Conservation (phyloP, 2,329 filamentous ascomycete species). For the Aureobasidium sp. region DNA sequence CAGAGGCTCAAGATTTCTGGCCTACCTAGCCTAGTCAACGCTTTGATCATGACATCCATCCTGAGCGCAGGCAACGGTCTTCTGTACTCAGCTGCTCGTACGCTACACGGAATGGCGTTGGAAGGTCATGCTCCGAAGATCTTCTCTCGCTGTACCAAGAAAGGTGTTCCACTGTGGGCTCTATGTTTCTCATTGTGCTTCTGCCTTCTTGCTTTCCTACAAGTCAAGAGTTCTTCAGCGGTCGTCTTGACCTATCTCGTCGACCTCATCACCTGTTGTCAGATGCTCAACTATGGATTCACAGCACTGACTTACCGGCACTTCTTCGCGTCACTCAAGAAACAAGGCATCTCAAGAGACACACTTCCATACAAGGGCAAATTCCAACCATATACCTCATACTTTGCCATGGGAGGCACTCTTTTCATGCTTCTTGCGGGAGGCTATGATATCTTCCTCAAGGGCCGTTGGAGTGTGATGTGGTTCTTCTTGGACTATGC, state of each 20-base stretch:
- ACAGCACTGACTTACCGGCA: constrained; percentile 46
- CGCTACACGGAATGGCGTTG: constrained; percentile 44
- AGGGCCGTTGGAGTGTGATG: constrained; percentile 2
- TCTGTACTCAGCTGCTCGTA: constrained; percentile 45
- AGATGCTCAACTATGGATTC: constrained; percentile 52
- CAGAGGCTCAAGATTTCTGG: constrained; percentile 34
- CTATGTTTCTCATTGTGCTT: constrained; percentile 40
- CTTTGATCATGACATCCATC: constrained; percentile 40
- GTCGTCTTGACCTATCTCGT: constrained; percentile 34
- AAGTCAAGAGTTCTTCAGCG: constrained; percentile 22
- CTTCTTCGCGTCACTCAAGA: constrained; percentile 44
- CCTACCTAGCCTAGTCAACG: constrained; percentile 31
- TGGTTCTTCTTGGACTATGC: constrained; percentile 5
- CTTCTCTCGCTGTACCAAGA: constrained; percentile 49
- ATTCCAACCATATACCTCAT: constrained; percentile 48
- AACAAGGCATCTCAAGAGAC: constrained; percentile 39
- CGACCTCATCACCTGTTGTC: constrained; percentile 48
- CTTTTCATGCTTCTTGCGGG: constrained; percentile 35
- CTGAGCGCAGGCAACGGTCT: constrained; percentile 50
- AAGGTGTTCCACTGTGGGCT: constrained; percentile 53
- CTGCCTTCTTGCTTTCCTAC: constrained; percentile 27
- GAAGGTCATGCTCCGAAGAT: constrained; percentile 46
- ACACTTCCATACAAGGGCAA: constrained; percentile 40
- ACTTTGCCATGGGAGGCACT: constrained; percentile 16
- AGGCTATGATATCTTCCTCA: constrained; percentile 36